Evolutionary conservation across 768 basidiomycete species (phyloP).

Genomic region (Filobasidium floriforme): DNA sequence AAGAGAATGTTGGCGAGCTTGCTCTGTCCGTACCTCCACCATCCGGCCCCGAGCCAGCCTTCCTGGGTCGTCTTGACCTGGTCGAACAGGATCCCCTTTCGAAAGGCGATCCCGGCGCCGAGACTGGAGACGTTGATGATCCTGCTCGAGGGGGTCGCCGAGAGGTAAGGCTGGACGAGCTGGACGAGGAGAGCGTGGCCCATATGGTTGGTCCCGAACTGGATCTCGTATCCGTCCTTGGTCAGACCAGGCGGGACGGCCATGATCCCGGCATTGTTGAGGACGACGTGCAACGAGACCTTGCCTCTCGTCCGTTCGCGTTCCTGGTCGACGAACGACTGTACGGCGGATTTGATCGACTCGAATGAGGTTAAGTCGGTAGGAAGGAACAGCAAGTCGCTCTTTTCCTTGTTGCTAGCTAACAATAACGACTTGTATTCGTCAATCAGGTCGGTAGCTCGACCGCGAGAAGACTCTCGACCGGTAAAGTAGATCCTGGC

Average conservation of each 20-base stretch:
- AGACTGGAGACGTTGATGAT: neutral
- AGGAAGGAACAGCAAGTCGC: neutral
- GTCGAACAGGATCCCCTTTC: neutral
- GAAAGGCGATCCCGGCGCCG: neutral
- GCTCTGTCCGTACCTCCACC: conserved; percentile 1
- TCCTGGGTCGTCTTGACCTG: neutral
- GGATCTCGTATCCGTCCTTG: neutral
- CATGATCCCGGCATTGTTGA: conserved; percentile 3
- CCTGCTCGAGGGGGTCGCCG: neutral
- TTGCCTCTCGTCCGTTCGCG: neutral
- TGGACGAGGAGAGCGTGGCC: neutral
- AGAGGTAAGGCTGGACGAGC: neutral
- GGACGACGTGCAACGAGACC: neutral
- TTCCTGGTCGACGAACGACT: neutral
- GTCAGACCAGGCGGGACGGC: neutral
- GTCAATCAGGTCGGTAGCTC: neutral
- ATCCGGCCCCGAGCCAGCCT: neutral
- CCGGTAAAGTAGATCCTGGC: neutral
- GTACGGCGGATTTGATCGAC: neutral
- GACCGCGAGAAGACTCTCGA: neutral
- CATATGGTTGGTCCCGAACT: conserved; percentile 1
- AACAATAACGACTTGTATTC: neutral
- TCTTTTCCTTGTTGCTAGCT: neutral
- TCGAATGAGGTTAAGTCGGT: neutral
- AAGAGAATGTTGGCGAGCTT: conserved; percentile 1